Evolutionary conservation across 768 basidiomycete genomes (phyloP).

Genomic region (Dioszegia aurantiaca): DNA sequence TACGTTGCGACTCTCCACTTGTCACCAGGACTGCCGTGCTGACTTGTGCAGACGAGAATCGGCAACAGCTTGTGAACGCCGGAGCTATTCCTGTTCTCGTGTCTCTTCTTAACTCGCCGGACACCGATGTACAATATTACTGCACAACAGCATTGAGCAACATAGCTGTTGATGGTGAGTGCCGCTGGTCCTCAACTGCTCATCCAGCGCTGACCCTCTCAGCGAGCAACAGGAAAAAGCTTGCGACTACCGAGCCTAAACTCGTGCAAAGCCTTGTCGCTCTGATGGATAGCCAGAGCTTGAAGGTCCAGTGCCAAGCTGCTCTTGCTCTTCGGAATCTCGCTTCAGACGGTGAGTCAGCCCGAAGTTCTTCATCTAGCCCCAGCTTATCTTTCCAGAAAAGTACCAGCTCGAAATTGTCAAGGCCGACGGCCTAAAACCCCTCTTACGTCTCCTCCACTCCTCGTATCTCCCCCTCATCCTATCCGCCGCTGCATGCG

Average conservation of each 20-base stretch:
- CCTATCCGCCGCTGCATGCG: constrained; percentile 95
- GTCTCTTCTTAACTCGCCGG: constrained; percentile 84
- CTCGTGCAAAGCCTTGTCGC: constrained; percentile 87
- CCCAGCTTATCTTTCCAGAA: constrained; percentile 57
- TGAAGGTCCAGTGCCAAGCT: constrained; percentile 98
- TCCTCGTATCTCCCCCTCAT: constrained; percentile 97
- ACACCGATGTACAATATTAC: constrained; percentile 99
- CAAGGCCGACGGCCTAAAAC: constrained; percentile 85
- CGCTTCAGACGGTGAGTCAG: constrained; percentile 82
- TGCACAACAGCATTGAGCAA: constrained; percentile 98
- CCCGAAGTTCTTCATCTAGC: neutral
- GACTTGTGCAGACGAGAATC: constrained; percentile 77
- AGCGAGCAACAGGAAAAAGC: constrained; percentile 87
- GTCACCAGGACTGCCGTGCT: constrained; percentile 7
- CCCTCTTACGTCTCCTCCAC: constrained; percentile 87
- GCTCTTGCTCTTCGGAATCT: constrained; percentile 93
- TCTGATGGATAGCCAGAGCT: constrained; percentile 93
- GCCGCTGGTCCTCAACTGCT: constrained; percentile 52
- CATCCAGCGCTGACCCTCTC: constrained; percentile 1
- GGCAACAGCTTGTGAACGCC: constrained; percentile 96
- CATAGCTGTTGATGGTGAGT: constrained; percentile 88
- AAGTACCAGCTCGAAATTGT: constrained; percentile 99
- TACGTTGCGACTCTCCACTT: constrained; percentile 52
- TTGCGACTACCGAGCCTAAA: constrained; percentile 89
- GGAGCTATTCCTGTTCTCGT: constrained; percentile 98